Percentiles rank a stretch among this genome's conserved stretches.
Conservation (phyloP, 2,329 filamentous ascomycete genomes). For the Sporothrix sp. region DNA sequence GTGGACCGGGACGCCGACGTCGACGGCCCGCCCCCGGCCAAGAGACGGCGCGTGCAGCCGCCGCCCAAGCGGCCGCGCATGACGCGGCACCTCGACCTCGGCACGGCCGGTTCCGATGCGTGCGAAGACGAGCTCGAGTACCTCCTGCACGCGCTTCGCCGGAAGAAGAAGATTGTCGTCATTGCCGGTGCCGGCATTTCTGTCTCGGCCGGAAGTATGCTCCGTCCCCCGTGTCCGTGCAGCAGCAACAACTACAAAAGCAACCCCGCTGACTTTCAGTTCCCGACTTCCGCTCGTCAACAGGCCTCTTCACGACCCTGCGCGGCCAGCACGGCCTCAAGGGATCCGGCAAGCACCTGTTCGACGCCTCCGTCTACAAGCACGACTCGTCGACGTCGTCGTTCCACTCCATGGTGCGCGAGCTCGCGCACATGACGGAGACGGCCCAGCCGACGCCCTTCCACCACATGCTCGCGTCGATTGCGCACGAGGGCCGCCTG, state of each 20-base stretch:
- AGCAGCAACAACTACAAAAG: no score
- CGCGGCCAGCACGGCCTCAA: slow-evolving; percentile 84
- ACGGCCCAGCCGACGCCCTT: slow-evolving; percentile 76
- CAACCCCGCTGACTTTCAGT: slow-evolving; percentile 38
- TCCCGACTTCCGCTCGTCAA: slow-evolving; percentile 89
- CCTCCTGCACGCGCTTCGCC: slow-evolving; percentile 64
- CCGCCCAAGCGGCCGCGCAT: slow-evolving; percentile 48
- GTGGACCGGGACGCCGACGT: slow-evolving; percentile 26
- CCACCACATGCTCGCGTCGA: slow-evolving; percentile 83
- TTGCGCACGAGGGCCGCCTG: slow-evolving; percentile 77
- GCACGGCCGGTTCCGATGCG: slow-evolving; percentile 37
- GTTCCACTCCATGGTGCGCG: slow-evolving; percentile 94
- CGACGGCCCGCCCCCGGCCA: slow-evolving; percentile 60
- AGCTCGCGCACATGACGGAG: slow-evolving; percentile 69
- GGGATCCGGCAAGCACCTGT: slow-evolving; percentile 86
- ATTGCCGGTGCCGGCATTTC: slow-evolving; percentile 96
- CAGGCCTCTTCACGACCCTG: slow-evolving; percentile 78
- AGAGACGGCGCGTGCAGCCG: slow-evolving; percentile 58
- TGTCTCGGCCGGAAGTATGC: slow-evolving; percentile 82
- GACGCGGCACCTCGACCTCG: slow-evolving; percentile 72
- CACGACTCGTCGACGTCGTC: slow-evolving; percentile 79
- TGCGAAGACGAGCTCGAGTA: slow-evolving; percentile 53
- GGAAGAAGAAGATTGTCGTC: slow-evolving; percentile 93
- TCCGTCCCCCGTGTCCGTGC: no score
- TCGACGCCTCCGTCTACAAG: slow-evolving; percentile 95